Base-by-base conservation (phyloP, 73 alveolate genomes). In the Symbiodinium pilosum region DNA sequence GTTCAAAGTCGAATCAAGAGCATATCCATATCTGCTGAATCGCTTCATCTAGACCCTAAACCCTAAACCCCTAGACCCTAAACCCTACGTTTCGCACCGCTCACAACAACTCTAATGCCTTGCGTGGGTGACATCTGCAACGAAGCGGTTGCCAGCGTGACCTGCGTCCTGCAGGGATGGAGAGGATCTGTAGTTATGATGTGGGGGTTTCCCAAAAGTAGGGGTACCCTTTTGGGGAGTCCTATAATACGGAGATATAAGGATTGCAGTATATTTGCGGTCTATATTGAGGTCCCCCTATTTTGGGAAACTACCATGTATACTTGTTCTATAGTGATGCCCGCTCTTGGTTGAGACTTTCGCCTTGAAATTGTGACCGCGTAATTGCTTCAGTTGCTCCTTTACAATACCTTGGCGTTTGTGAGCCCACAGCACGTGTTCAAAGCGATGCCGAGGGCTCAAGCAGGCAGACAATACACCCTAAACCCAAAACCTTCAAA, bases 61-160 rank as follows among this genome's bases (percentile, higher is more conserved):
- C 32, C 34, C 73, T 56, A 8, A 47, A 16, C 64, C 16, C 7
- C 64, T 47, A 47, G 16, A 47, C 64, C 16, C 24, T 47, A 47
- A 11, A 47, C 16, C 24, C 7, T 47, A 11, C 16, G 64, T 47
- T 47, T 47, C 64, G 16, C 64, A 47, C 64, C 16, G 64, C 24
- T 47, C 64, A 7, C 64, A 7, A 47, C 16, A 16, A 11, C 16
- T 7, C 64, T 52, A 4, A 21, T 21, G 87, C 95, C 95, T 89
- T 89, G 95, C 3, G 95, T 89, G 44, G 95, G 95, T 24, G 95
- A 89, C 87, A 89, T 24, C 43, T 89, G 95, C 41, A 89, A 26
- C 34, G 51, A 81, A 86, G 71, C 36, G 6, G 86, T 89, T 47
- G 71, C 95, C 87, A 89, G 34, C 34, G 42, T 59, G 51, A 89